Conservation (phyloP, 2,329 filamentous ascomycete species). For the Cordyceps farinosa region DNA sequence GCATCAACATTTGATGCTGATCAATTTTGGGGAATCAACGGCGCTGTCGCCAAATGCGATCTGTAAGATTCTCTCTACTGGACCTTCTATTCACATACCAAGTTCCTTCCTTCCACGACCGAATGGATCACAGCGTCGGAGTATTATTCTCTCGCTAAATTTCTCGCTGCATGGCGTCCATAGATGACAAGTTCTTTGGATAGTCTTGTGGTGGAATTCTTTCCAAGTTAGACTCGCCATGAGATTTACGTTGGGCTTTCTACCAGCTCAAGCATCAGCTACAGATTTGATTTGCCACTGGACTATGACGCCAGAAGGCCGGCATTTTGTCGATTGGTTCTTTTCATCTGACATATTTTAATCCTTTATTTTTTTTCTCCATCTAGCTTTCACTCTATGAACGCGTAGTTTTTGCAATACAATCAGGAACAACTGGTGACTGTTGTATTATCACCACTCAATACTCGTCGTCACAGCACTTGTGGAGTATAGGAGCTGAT, state of each 20-base stretch:
- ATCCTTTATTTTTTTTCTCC: background rate
- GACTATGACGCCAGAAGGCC: background rate
- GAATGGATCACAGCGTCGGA: too few species aligned
- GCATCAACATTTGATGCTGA: slow-evolving; percentile 65
- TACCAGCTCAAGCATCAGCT: background rate
- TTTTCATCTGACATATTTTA: background rate
- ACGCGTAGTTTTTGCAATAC: background rate
- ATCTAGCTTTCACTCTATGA: background rate
- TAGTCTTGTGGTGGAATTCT: background rate
- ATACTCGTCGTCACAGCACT: too few species aligned
- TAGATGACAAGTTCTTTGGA: background rate
- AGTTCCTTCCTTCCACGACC: background rate
- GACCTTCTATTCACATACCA: background rate
- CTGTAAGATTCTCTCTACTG: background rate
- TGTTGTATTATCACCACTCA: too few species aligned
- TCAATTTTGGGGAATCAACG: slow-evolving; percentile 68
- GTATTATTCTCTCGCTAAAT: too few species aligned
- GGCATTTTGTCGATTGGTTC: background rate
- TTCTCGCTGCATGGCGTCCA: background rate
- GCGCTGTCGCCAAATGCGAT: slow-evolving; percentile 24
- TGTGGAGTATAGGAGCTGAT: too few species aligned
- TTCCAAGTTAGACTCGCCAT: background rate
- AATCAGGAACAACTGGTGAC: too few species aligned
- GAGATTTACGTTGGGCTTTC: slow-evolving; percentile 1
- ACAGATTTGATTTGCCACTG: background rate